phyloP scores from a whole-genome alignment of 2,329 filamentous ascomycete species.

The Pseudogymnoascus sp. region DNA sequence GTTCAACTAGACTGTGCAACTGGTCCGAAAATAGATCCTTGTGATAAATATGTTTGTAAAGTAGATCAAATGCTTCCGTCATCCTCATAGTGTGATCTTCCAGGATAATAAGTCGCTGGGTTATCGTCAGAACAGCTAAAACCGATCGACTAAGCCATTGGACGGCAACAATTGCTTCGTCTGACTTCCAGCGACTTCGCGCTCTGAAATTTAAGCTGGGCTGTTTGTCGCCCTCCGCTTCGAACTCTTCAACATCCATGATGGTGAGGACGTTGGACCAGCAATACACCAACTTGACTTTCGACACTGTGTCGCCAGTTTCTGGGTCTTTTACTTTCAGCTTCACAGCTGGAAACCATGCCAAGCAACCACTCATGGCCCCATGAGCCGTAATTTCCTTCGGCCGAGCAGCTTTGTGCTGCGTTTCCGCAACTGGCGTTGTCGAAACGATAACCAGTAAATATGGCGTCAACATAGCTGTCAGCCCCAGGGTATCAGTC shows the following conservation, averaged over 20 bases:
- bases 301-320: slow-evolving; percentile 61
- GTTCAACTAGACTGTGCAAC: slow-evolving; percentile 75
- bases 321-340: slow-evolving; percentile 67
- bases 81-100: slow-evolving; percentile 84
- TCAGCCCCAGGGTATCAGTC: slow-evolving; percentile 81
- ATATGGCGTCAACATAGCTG: slow-evolving; percentile 93
- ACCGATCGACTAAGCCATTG: slow-evolving; percentile 96
- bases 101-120: slow-evolving; percentile 82
- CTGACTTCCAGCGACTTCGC: slow-evolving; percentile 82
- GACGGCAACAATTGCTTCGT: slow-evolving; percentile 90
- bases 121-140: slow-evolving; percentile 83
- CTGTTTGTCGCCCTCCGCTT: slow-evolving; percentile 65
- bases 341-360: slow-evolving; percentile 95
- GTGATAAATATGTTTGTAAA: slow-evolving; percentile 89
- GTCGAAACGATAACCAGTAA: slow-evolving; percentile 94
- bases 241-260: slow-evolving; percentile 72
- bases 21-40: slow-evolving; percentile 83
- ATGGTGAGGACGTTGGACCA: slow-evolving; percentile 98
- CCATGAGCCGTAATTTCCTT: slow-evolving; percentile 87
- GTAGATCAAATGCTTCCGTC: slow-evolving; percentile 87
- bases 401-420: slow-evolving; percentile 84
- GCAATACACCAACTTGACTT: slow-evolving; percentile 88
- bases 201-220: slow-evolving; percentile 71
- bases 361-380: slow-evolving; percentile 84
- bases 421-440: slow-evolving; percentile 89